Base-by-base conservation (phyloP, 108 stramenopile species). In the Chaetoceros muelleri region DNA sequence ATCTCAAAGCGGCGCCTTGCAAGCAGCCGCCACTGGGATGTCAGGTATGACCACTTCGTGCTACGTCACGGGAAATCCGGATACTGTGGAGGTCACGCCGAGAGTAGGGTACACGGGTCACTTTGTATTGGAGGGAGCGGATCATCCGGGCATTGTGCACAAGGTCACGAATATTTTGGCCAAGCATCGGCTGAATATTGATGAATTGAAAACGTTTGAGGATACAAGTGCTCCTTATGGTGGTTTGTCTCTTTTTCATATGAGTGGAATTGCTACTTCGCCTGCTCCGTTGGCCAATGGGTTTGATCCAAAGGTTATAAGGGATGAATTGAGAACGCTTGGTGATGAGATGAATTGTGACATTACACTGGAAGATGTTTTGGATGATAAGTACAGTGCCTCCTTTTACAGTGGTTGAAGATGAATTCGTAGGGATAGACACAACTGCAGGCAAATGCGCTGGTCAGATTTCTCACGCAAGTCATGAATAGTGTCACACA, bases 271-370 rank as follows among this genome's bases (percentile, higher is more conserved):
- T 21, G 67, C 76, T 17, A 73, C 69, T 31, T 79, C 80, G 1
- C 65, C 60, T 34, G 67, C 65, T 23, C 85, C 85, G 13, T 30
- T 87, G 31, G 65, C 85, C 3, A 49, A 71, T 20, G 61, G 70
- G 24, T 87, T 87, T 53, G 80, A 83, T 65, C 29, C 57, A 30
- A 50, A 46, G 18, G 73, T 66, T 48, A 77, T 87, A 55, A 60
- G 64, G 26, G 54, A 69, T 0, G 78, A 83, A 40, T 49, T 87
- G 29, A 26, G 57, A 0, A 59, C 72, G 27, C 62, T 87, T 51
- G 81, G 81, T n/a, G 78, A 83, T 30, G 62, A 53, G 18, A 44
- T 87, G 48, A 87, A 87, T 68, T 87, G 85, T 58, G 85, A 87
- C 50, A 65, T 87, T 27, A 61, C 60, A 26, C 59, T 79, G 44